Evolutionary conservation across 805 yeast species (phyloP).

Genomic region (Metschnikowia proteae): DNA sequence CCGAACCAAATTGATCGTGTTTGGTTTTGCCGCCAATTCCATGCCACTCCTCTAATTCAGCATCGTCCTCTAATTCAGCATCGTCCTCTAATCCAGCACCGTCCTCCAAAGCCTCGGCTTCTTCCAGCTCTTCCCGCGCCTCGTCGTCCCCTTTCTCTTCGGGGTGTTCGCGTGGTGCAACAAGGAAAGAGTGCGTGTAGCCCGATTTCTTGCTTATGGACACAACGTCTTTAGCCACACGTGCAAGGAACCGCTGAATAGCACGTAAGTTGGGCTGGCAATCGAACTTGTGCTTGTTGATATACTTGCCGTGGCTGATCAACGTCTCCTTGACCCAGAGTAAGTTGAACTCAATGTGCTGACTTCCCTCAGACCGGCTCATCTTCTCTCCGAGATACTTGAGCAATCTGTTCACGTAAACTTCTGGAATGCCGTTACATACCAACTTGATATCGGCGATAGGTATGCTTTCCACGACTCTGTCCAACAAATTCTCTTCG

Average conservation of each 20-base stretch:
- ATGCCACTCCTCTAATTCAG: conserved; percentile 12
- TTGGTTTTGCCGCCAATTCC: conserved; percentile 11
- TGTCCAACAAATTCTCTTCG: conserved; percentile 68
- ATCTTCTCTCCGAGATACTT: conserved; percentile 61
- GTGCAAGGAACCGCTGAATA: conserved; percentile 68
- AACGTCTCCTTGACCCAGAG: conserved; percentile 74
- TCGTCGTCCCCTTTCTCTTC: conserved; percentile 8
- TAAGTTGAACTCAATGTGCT: conserved; percentile 79
- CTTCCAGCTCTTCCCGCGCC: conserved; percentile 12
- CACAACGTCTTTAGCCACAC: conserved; percentile 72
- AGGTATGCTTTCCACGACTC: conserved; percentile 71
- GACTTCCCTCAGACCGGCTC: conserved; percentile 54
- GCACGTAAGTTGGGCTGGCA: conserved; percentile 64
- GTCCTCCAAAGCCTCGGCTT: conserved; percentile 7
- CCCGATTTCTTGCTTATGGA: conserved; percentile 50
- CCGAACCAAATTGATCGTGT: conserved; percentile 8
- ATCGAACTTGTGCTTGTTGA: conserved; percentile 56
- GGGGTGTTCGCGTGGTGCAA: conserved; percentile 10
- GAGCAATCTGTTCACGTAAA: conserved; percentile 67
- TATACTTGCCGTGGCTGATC: conserved; percentile 72
- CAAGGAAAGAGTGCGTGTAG: conserved; percentile 51
- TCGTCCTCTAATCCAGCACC: conserved; percentile 6
- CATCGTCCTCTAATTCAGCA: conserved; percentile 5
- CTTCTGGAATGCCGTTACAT: conserved; percentile 65
- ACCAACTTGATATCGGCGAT: conserved; percentile 65